These are phyloP conservation scores for Salix exigua DNA, from an alignment of 345 rosid species.

Conservation along the genomic window DNA sequence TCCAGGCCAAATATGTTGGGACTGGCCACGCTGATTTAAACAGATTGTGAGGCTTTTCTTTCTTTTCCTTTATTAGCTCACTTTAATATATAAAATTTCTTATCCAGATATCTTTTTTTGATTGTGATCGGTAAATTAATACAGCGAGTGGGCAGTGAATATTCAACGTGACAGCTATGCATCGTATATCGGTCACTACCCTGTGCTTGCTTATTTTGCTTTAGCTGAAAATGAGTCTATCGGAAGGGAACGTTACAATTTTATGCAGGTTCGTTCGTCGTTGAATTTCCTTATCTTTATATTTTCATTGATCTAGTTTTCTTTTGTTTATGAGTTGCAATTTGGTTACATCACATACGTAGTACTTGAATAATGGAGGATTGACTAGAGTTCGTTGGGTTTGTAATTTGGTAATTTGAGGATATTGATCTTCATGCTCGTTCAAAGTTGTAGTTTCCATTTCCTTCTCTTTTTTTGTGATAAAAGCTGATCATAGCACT, in stretches of 20 bases:
- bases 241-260: constrained; percentile 87
- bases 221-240: constrained; percentile 87
- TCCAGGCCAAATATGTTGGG: constrained; percentile 95
- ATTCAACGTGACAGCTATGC: constrained; percentile 91
- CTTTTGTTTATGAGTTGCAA: not conserved
- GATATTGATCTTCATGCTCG: too few relatives aligned
- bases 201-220: constrained; percentile 78
- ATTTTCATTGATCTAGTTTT: too few relatives aligned
- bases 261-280: constrained; percentile 61
- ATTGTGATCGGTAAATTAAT: not conserved
- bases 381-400: not conserved
- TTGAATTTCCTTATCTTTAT: too few relatives aligned
- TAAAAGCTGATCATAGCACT: too few relatives aligned
- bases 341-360: not conserved
- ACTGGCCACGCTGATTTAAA: constrained; percentile 92
- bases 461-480: not conserved
- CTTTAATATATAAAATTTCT: not conserved
- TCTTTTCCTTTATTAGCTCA: not conserved
- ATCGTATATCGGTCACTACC: constrained; percentile 83
- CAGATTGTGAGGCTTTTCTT: constrained; percentile 57
- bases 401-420: too few relatives aligned
- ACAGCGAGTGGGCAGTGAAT: constrained; percentile 93
- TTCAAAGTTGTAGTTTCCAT: too few relatives aligned
- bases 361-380: not conserved
- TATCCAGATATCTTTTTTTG: not conserved